A percentile compares a stretch with the other conserved stretches of the same genome.
These are phyloP conservation scores for Oryza rufipogon DNA, from an alignment of 176 grass and related monocot genomes.

Conservation along the genomic window DNA sequence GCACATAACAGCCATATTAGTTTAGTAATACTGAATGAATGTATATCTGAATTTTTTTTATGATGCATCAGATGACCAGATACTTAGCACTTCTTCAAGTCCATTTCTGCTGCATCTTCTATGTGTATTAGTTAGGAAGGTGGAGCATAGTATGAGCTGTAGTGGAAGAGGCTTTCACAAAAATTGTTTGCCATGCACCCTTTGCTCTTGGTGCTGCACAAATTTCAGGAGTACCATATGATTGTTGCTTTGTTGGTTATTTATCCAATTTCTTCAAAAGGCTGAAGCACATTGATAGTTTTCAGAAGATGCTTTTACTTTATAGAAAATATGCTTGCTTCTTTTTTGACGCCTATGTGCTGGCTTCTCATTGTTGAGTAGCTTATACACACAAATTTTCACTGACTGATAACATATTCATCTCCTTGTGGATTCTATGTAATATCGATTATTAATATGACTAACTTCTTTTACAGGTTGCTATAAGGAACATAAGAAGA, in stretches of 20 bases:
- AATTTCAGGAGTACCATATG: background rate
- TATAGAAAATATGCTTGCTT: background rate
- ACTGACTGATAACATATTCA: background rate
- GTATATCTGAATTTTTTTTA: background rate
- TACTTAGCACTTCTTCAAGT: background rate
- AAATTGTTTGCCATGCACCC: background rate
- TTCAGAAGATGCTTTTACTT: background rate
- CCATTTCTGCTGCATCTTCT: background rate
- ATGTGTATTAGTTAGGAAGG: background rate
- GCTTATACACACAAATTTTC: background rate
- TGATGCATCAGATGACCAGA: background rate
- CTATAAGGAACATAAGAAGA: constrained; percentile 94
- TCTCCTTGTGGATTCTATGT: background rate
- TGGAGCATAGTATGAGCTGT: background rate
- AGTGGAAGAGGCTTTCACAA: background rate
- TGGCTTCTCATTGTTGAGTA: background rate
- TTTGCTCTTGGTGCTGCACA: background rate
- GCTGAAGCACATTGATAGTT: background rate
- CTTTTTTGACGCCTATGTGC: background rate
- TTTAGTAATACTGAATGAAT: constrained; percentile 12
- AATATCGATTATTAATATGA: background rate
- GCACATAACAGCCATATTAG: background rate
- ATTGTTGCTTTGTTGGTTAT: constrained; percentile 9
- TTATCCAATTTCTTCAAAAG: background rate
- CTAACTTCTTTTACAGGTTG: constrained; percentile 58